Conservation (phyloP, 306 rosid genomes). For the Cicer bijugum region DNA sequence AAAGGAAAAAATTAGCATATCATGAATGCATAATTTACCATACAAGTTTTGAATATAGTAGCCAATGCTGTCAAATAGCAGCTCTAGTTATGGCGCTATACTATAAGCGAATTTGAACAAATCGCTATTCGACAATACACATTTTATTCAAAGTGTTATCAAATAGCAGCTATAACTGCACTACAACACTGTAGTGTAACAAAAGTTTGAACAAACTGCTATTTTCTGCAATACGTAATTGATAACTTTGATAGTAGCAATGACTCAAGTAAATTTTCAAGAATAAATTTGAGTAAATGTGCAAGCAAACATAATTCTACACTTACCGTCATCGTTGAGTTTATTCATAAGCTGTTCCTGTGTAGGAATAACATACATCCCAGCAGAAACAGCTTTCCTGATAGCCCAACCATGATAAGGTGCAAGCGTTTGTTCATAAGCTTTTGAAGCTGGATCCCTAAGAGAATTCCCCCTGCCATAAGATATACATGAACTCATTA, state of each 20-base stretch:
- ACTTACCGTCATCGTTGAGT: conserved; percentile 92
- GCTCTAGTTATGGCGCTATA: too few relatives aligned
- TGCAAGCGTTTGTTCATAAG: conserved; percentile 78
- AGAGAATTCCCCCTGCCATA: conserved; percentile 78
- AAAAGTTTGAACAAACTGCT: too few relatives aligned
- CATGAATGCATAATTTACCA: conserved; percentile 33
- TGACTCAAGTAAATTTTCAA: conserved; percentile 22
- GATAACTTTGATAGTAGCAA: too few relatives aligned
- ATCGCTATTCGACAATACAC: too few relatives aligned
- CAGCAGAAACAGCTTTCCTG: conserved; percentile 87
- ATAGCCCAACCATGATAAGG: conserved; percentile 93
- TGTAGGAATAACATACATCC: conserved; percentile 90
- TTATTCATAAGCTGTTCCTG: conserved; percentile 64
- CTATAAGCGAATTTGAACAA: too few relatives aligned
- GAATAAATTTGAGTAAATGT: conserved; percentile 25
- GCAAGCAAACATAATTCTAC: conserved; percentile 22
- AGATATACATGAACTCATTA: conserved; percentile 28
- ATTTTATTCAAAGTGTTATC: too few relatives aligned
- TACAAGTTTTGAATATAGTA: conserved; percentile 2
- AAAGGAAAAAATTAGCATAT: conserved; percentile 1
- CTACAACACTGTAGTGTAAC: too few relatives aligned
- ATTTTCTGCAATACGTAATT: too few relatives aligned
- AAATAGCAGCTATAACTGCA: too few relatives aligned
- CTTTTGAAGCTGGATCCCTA: conserved; percentile 85
- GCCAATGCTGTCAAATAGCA: too few relatives aligned